Percentiles rank a stretch among this genome's conserved stretches.
These are phyloP conservation scores for Aegilops bicornis DNA, from an alignment of 176 grass and related monocot species.

Conservation along the genomic window DNA sequence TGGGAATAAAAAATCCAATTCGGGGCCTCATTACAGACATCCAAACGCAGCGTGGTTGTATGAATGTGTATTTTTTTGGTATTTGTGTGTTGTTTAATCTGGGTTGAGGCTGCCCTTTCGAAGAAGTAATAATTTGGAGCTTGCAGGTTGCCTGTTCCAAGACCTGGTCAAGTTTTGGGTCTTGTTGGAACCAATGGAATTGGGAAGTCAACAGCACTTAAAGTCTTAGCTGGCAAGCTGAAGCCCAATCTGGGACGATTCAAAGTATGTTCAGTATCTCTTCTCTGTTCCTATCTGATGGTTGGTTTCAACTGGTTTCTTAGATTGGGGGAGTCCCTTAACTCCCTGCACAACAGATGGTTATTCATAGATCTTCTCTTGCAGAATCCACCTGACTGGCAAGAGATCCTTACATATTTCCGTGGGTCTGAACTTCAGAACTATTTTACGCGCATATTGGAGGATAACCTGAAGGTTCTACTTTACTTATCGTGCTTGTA, in stretches of 20 bases:
- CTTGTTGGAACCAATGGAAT: conserved; percentile 96
- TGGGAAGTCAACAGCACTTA: conserved; percentile 91
- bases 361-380: conserved; percentile 8
- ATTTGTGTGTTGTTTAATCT: conserved; percentile 11
- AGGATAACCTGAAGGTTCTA: conserved; percentile 90
- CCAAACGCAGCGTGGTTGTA: neutral
- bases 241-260: conserved; percentile 92
- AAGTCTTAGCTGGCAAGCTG: conserved; percentile 90
- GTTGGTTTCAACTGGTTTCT: conserved; percentile 19
- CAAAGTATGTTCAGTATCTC: conserved; percentile 49
- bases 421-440: conserved; percentile 91
- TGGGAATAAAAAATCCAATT: no score
- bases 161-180: conserved; percentile 87
- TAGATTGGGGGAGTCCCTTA: neutral
- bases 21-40: no score
- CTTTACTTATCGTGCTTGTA: neutral
- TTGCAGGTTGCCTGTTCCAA: conserved; percentile 83
- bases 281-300: conserved; percentile 11
- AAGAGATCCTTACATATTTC: conserved; percentile 95
- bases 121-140: conserved; percentile 23
- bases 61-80: conserved; percentile 6
- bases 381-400: conserved; percentile 94
- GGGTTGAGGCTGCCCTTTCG: neutral
- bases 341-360: conserved; percentile 11
- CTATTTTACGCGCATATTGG: conserved; percentile 90